Evolutionary conservation across 2,329 filamentous ascomycete species (phyloP), one percentile per base, ranked within the genome.

Genomic region (Beauveria sp.): DNA sequence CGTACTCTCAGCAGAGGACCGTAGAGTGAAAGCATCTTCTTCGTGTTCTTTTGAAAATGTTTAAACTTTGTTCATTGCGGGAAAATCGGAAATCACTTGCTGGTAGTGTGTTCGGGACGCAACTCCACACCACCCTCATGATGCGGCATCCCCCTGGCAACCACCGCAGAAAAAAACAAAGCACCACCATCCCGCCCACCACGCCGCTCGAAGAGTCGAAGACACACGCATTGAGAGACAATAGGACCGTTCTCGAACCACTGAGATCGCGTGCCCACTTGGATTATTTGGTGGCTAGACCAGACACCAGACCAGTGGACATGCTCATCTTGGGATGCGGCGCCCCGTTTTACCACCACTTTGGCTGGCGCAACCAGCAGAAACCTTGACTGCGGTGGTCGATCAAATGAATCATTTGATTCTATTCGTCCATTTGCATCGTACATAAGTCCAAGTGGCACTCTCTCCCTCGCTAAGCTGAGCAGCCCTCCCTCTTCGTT

Each of bases 171-270:
- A 24, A 26, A 60, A 60, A 60, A 60, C 58, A 60, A 59, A 20
- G 22, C 20, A 28, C 34, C 34, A 38, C n/a, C 22, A 38, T n/a
- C 8, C 49, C 3, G 9, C 18, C 45, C 34, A 26, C 16, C 14
- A 49, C 20, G 34, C 22, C 10, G 24, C 22, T 18, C n/a, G 12
- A 24, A 10, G 40, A 16, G n/a, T 38, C 34, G 5, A 38, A 16
- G 14, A 38, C 12, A 38, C 46, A 45, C 46, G 34, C 30, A 22
- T 50, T 16, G 12, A 18, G 24, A 59, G 56, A 53, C 58, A 60
- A 46, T 53, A 47, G 58, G 58, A 46, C 58, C 40, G 58, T 60
- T 60, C 58, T 60, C 47, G 58, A 60, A 60, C 56, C 49, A 22
- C 26, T 24, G 45, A 42, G 20, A 46, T 34, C 3, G 40, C 40